phyloP scores from a whole-genome alignment of 345 rosid species.

The Arabis hirsuta region DNA sequence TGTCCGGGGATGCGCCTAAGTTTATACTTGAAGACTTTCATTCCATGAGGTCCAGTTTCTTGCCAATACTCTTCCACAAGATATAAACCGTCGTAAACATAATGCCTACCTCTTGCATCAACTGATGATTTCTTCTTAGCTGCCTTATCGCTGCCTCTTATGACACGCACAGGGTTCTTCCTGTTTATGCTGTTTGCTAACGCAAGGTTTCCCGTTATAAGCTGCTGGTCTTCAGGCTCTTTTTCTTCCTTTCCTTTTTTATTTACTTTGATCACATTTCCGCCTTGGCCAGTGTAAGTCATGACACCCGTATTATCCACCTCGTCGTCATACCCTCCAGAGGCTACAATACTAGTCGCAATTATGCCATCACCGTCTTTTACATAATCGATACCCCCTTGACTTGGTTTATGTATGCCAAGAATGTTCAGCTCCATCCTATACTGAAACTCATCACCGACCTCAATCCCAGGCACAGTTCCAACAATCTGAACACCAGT shows the following conservation, averaged over 20 bases:
- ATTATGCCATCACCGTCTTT: constrained; percentile 47
- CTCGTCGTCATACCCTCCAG: constrained; percentile 77
- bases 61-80: constrained; percentile 65
- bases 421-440: constrained; percentile 76
- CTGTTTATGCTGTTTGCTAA: constrained; percentile 57
- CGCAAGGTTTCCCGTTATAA: constrained; percentile 77
- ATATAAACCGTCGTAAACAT: constrained; percentile 82
- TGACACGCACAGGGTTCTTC: constrained; percentile 80
- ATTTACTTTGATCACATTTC: constrained; percentile 54
- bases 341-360: constrained; percentile 81
- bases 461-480: constrained; percentile 81
- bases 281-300: constrained; percentile 85
- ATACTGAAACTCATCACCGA: constrained; percentile 89
- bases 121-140: constrained; percentile 40
- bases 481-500: constrained; percentile 59
- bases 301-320: constrained; percentile 70
- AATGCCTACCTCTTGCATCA: constrained; percentile 49
- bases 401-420: constrained; percentile 71
- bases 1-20: constrained; percentile 74
- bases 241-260: constrained; percentile 33
- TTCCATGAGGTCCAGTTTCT: constrained; percentile 71
- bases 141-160: constrained; percentile 61
- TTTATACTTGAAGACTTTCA: constrained; percentile 68
- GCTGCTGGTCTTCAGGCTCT: constrained; percentile 82
- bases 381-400: constrained; percentile 81